phyloP scores from a whole-genome alignment of 1,139 yeast species.

The Saccharomycopsis hybrid region DNA sequence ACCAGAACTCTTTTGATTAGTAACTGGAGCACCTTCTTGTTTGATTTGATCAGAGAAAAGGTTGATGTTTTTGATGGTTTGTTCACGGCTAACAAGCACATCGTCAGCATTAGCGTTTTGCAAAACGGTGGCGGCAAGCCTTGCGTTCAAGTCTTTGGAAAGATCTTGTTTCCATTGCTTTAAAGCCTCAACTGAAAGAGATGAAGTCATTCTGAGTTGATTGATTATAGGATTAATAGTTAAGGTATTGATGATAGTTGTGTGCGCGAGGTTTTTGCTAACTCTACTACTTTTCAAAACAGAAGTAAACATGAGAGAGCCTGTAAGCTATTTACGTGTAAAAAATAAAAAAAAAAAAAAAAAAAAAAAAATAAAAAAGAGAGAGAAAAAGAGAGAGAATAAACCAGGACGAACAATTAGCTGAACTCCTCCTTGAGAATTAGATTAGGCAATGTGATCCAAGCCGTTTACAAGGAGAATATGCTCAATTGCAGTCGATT shows the following conservation, averaged over 20 bases:
- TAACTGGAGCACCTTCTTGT: constrained; percentile 58
- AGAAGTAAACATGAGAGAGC: too few species aligned
- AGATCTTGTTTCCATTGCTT: constrained; percentile 9
- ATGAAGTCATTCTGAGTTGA: background rate
- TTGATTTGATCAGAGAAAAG: constrained; percentile 55
- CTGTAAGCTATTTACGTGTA: too few species aligned
- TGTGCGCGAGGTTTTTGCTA: too few species aligned
- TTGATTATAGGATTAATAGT: too few species aligned
- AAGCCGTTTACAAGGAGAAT: too few species aligned
- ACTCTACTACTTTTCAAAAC: too few species aligned
- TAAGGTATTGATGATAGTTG: too few species aligned
- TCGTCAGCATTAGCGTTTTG: constrained; percentile 33
- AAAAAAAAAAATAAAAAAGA: background rate
- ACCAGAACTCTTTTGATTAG: constrained; percentile 70
- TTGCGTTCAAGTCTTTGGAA: constrained; percentile 22
- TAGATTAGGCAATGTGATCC: too few species aligned
- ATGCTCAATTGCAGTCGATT: too few species aligned
- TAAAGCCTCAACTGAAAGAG: constrained; percentile 7
- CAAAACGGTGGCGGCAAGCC: constrained; percentile 35
- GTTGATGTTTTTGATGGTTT: constrained; percentile 24
- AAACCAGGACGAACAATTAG: background rate
- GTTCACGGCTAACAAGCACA: constrained; percentile 29
- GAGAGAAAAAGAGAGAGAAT: background rate
- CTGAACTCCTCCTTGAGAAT: too few species aligned
- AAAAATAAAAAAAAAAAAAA: too few species aligned